These are phyloP conservation scores for Alternaria rosae DNA, from an alignment of 2,329 filamentous ascomycete species.

Conservation along the genomic window DNA sequence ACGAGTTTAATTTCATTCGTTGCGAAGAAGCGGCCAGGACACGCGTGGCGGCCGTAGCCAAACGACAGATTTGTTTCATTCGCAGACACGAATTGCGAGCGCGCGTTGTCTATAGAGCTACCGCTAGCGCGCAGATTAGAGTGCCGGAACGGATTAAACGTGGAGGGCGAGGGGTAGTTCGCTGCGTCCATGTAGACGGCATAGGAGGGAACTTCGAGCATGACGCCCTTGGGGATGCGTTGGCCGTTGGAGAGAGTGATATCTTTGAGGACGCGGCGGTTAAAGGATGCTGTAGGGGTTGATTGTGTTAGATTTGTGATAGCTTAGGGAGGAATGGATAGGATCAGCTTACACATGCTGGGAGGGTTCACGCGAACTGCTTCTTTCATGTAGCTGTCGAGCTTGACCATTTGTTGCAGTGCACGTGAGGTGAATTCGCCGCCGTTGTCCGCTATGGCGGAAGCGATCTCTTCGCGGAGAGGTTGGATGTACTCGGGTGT, in stretches of 20 bases:
- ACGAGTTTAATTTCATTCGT: constrained; percentile 44
- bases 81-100: constrained; percentile 40
- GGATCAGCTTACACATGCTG: constrained; percentile 30
- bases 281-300: too few relatives aligned
- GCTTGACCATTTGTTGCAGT: constrained; percentile 42
- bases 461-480: constrained; percentile 51
- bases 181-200: constrained; percentile 34
- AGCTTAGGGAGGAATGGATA: too few relatives aligned
- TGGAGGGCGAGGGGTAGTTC: constrained; percentile 27
- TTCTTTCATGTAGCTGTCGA: constrained; percentile 48
- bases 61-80: constrained; percentile 32
- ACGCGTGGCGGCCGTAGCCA: constrained; percentile 40
- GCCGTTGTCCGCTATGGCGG: constrained; percentile 47
- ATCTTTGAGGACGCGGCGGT: too few relatives aligned
- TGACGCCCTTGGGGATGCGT: constrained; percentile 47
- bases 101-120: too few relatives aligned
- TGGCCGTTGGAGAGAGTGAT: constrained; percentile 64
- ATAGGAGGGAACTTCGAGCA: constrained; percentile 38
- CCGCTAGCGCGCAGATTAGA: too few relatives aligned
- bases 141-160: too few relatives aligned
- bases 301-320: neutral
- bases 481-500: constrained; percentile 53
- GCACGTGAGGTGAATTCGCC: constrained; percentile 36
- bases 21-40: constrained; percentile 44
- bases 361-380: constrained; percentile 33